phyloP scores from a whole-genome alignment of 805 yeast species.

The Candida peoriensis region DNA sequence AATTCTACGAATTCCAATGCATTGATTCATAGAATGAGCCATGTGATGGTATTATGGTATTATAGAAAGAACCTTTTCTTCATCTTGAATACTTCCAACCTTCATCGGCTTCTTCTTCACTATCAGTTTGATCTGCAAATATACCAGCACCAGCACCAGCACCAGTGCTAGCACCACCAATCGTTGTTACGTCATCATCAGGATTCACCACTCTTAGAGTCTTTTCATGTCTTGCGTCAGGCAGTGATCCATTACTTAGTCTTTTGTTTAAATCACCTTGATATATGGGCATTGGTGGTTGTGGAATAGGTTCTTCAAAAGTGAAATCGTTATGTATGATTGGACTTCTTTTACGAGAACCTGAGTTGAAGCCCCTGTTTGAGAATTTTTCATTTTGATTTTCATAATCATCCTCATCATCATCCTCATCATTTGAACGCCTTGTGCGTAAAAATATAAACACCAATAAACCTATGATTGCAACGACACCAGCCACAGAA shows the following conservation, averaged over 20 bases:
- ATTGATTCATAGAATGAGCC: too few relatives aligned
- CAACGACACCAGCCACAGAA: conserved; percentile 39
- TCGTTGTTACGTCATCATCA: conserved; percentile 16
- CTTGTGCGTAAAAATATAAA: conserved; percentile 13
- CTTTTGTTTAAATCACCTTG: conserved; percentile 35
- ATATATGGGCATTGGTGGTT: not conserved
- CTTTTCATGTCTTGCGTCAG: conserved; percentile 40
- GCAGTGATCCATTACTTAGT: conserved; percentile 50
- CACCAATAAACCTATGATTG: conserved; percentile 23
- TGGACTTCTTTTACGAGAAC: conserved; percentile 3
- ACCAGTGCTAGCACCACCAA: too few relatives aligned
- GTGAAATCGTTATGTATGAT: conserved; percentile 8
- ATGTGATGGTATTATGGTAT: too few relatives aligned
- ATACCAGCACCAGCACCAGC: too few relatives aligned
- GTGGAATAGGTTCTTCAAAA: conserved; percentile 5
- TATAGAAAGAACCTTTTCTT: not conserved
- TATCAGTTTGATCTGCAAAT: not conserved
- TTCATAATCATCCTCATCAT: conserved; percentile 13
- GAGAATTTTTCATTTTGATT: too few relatives aligned
- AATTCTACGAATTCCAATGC: too few relatives aligned
- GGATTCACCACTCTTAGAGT: conserved; percentile 49
- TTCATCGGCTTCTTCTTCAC: not conserved
- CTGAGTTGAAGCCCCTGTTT: conserved; percentile 5
- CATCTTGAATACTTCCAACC: conserved; percentile 1
- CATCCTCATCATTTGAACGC: conserved; percentile 8